phyloP scores from a whole-genome alignment of 176 grass and related monocot species.

The Calamus simplicifolius region DNA sequence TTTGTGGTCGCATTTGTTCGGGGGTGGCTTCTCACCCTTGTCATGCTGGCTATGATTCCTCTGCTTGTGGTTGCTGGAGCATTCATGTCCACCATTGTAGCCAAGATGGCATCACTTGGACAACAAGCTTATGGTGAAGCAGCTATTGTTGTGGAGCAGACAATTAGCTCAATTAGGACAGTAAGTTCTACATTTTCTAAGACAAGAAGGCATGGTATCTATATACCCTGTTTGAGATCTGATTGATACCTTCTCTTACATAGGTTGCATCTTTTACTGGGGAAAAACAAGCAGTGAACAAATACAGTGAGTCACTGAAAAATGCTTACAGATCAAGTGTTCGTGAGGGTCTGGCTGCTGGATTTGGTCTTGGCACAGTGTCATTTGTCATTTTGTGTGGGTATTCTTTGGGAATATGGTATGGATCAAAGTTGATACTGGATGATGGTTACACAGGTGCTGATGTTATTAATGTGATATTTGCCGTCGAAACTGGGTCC shows the following conservation, averaged over 20 bases:
- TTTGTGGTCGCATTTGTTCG: conserved; percentile 67
- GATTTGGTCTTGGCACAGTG: conserved; percentile 74
- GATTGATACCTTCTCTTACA: conserved; percentile 9
- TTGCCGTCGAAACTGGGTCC: conserved; percentile 93
- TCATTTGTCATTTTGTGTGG: conserved; percentile 91
- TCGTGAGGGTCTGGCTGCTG: conserved; percentile 73
- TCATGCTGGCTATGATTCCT: conserved; percentile 68
- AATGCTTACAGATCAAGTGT: conserved; percentile 69
- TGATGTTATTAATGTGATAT: conserved; percentile 96
- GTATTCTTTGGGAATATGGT: conserved; percentile 96
- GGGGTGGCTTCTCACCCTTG: conserved; percentile 84
- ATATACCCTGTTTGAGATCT: too few relatives aligned
- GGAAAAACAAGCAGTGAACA: conserved; percentile 78
- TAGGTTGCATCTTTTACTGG: conserved; percentile 95
- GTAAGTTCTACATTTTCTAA: conserved; percentile 16
- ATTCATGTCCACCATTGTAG: conserved; percentile 40
- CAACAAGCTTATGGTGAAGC: conserved; percentile 54
- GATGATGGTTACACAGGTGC: conserved; percentile 74
- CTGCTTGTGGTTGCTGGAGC: conserved; percentile 56
- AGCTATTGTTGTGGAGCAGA: conserved; percentile 66
- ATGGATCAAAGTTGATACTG: conserved; percentile 85
- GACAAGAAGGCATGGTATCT: too few relatives aligned
- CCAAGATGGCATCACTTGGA: conserved; percentile 54
- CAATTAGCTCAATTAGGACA: conserved; percentile 64
- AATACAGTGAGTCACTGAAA: conserved; percentile 66